A percentile compares a stretch with the other conserved stretches of the same genome.
phyloP scores from a whole-genome alignment of 192 early-diverging fungal genomes.

The Chytriomyces confervae region DNA sequence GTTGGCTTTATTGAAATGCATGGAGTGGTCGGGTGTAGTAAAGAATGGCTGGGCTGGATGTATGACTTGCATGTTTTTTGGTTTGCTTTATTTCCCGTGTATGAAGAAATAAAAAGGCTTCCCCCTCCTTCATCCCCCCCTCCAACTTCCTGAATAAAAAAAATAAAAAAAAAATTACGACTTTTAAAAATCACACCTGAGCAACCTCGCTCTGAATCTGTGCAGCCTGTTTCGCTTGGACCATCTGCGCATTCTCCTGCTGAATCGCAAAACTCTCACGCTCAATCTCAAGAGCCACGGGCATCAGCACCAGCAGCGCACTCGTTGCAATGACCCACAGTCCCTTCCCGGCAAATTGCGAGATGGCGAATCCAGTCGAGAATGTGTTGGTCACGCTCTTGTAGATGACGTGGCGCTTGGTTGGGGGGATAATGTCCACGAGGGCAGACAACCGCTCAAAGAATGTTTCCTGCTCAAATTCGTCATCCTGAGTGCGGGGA shows the following conservation, averaged over 20 bases:
- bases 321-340: constrained; percentile 90
- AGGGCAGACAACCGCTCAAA: constrained; percentile 83
- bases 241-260: constrained; percentile 67
- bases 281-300: constrained; percentile 86
- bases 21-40: neutral
- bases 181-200: constrained; percentile 11
- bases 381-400: constrained; percentile 60
- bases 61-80: no score
- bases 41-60: no score
- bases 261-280: constrained; percentile 84
- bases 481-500: constrained; percentile 59
- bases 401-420: constrained; percentile 71
- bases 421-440: constrained; percentile 83
- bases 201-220: constrained; percentile 21
- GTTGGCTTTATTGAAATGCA: neutral
- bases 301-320: constrained; percentile 81
- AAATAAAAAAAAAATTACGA: constrained; percentile 1
- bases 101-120: no score
- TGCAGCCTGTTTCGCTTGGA: constrained; percentile 42
- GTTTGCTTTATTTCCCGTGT: no score
- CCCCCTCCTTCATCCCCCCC: no score
- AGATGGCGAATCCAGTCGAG: constrained; percentile 43
- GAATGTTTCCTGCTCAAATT: constrained; percentile 79
- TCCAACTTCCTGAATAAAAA: neutral
- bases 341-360: constrained; percentile 76